Evolutionary conservation across 495 filamentous ascomycete genomes (phyloP), one percentile per base, ranked within the genome.

Genomic region (Penicillium silybi): DNA sequence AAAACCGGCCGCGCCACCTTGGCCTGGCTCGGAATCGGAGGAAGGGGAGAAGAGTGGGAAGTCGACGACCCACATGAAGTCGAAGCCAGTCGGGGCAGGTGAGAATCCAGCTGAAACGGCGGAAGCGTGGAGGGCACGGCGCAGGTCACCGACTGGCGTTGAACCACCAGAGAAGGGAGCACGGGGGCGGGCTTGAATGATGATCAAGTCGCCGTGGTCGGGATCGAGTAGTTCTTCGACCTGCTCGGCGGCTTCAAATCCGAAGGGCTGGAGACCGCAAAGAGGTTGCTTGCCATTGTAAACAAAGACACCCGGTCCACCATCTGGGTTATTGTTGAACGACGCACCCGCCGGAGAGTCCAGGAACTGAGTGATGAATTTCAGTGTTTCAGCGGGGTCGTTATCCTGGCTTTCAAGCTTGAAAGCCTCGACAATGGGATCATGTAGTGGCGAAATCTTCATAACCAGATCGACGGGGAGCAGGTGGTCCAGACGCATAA

Each of bases 31-130:
- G 3, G 73, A 66, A 25, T 81, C 80, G 34, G 80, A 81, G 20
- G 70, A 71, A 0, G 87, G 87, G 0, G 88, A 86, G 72, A 98
- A 97, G 45, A 98, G 83, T 6, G 93, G 93, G 67, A 98, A 98
- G 53, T 90, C 81, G 2, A 78, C 82, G 6, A 98, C 78, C 93
- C 95, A 98, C 42, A 89, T 66, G 59, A 89, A 89, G 34, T 78
- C 71, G 57, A 88, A 88, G 11, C 69, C 74, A 17, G 68, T 58
- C 3, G 81, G 77, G 0, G 74, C 70, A 2, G 76, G 62, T 4
- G 91, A 66, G 27, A 89, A 66, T 3, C 74, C 80, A 20, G 73
- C 55, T 29, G 75, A 70, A 2, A 92, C 75, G 10, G 87, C 89
- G 20, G 75, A 72, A 18, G 79, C 76, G 63, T 91, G 82, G 1